Evolutionary conservation across 352 stramenopile species (phyloP), one percentile per base, ranked within the genome.

Genomic region (Globisporangium spinosum): DNA sequence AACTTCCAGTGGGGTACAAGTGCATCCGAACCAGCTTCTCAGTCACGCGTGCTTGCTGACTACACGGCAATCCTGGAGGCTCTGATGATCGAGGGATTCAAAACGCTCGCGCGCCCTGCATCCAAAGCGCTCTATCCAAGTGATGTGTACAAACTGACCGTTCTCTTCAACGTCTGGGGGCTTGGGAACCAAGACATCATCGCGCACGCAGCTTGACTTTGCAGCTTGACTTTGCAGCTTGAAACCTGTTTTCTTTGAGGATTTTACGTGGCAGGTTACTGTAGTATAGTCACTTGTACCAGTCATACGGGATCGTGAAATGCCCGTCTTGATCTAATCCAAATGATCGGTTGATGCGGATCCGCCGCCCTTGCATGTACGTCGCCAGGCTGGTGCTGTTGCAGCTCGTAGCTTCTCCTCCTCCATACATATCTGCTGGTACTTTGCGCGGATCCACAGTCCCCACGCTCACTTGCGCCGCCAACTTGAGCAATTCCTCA

Each of bases 291-390:
- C 34, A 81, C 32, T 65, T 57, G 47, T 68, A 61, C 77, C 77
- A 82, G 47, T 84, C 75, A 7, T 74, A 65, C 22, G 77, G 77
- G n/a, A 84, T 62, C 27, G 70, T 77, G 70, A 79, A 84, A 25
- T 75, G 23, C 32, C 77, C 77, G 53, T 86, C 78, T 38, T 83
- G 78, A 15, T 73, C 75, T 23, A 84, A 47, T 27, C 78, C 78
- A 54, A 74, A 86, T 12, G 64, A 71, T 29, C 73, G 72, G 47
- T 49, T 68, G 58, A 84, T 80, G 40, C 75, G 70, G 2, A 86
- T 61, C 17, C 64, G 66, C 2, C 65, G 72, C 5, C 70, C 75
- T 63, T 67, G 62, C 23, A 76, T 76, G 51, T 74, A 83, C 53
- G 9, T 17, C 13, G 32, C 53, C 35, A 67, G 23, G 10, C 43